A percentile compares a stretch with the other conserved stretches of the same genome.
These are phyloP conservation scores for Sporothrix dimorphospora DNA, from an alignment of 2,329 filamentous ascomycete species.

Conservation along the genomic window DNA sequence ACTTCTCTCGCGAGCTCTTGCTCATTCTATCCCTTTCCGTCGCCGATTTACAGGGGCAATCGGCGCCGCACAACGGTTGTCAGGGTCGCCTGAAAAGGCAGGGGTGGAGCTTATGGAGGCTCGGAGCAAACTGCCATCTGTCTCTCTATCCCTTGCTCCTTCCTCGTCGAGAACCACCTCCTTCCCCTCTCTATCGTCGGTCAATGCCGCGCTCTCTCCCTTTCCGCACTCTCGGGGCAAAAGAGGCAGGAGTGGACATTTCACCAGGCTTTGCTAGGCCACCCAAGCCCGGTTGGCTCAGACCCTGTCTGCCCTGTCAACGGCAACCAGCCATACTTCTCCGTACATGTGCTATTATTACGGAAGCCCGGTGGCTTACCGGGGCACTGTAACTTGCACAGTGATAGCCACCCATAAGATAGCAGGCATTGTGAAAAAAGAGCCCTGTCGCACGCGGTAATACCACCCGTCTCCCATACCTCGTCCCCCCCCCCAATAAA, in stretches of 20 bases:
- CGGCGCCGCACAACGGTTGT: slow-evolving; percentile 20
- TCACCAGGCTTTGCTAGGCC: neutral
- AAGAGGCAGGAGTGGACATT: neutral
- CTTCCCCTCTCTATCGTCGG: neutral
- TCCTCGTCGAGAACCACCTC: neutral
- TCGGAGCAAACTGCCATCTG: neutral
- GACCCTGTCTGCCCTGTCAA: slow-evolving; percentile 1
- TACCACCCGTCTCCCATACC: neutral
- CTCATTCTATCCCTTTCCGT: neutral
- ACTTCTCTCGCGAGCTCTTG: too few relatives aligned
- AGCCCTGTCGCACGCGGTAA: slow-evolving; percentile 2
- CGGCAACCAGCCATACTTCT: slow-evolving; percentile 24
- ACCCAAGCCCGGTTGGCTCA: neutral
- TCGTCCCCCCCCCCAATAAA: neutral
- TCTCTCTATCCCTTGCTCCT: slow-evolving; percentile 8
- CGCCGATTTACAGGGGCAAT: slow-evolving; percentile 1
- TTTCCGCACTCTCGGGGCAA: neutral
- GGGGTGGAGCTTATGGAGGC: slow-evolving; percentile 8
- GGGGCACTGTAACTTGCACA: neutral
- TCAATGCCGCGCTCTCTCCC: neutral
- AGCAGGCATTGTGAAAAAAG: neutral
- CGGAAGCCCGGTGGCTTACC: neutral
- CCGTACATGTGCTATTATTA: slow-evolving; percentile 17
- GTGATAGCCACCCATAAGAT: neutral
- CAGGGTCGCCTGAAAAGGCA: slow-evolving; percentile 17